These are phyloP conservation scores for Imleria badia DNA, from an alignment of 768 basidiomycete species.

Conservation along the genomic window DNA sequence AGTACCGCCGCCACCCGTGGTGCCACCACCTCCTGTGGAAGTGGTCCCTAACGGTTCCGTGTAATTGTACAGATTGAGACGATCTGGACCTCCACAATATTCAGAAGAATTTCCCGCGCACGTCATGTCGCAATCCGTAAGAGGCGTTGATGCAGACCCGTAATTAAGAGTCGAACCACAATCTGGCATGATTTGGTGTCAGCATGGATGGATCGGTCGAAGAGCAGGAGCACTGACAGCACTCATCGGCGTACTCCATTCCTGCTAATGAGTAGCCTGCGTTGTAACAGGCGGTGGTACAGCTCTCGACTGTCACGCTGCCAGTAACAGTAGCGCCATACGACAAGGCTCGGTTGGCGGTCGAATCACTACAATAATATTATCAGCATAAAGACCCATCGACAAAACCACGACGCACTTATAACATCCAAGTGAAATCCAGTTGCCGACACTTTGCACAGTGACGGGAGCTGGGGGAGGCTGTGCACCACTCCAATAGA, in stretches of 20 bases:
- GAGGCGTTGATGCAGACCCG: conserved; percentile 37
- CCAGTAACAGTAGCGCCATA: conserved; percentile 32
- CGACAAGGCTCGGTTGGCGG: conserved; percentile 34
- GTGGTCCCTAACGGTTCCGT: neutral
- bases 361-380: conserved; percentile 32
- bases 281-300: conserved; percentile 46
- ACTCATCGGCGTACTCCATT: conserved; percentile 46
- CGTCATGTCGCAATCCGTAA: conserved; percentile 51
- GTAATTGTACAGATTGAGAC: conserved; percentile 27
- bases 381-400: neutral
- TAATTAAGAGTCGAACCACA: conserved; percentile 18
- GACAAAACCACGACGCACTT: conserved; percentile 40
- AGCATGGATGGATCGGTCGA: conserved; percentile 35
- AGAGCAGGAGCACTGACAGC: conserved; percentile 38
- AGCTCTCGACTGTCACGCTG: conserved; percentile 49
- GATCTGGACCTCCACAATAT: conserved; percentile 72
- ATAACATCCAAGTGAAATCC: conserved; percentile 75
- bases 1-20: conserved; percentile 1
- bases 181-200: conserved; percentile 40
- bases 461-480: conserved; percentile 58
- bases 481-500: conserved; percentile 60
- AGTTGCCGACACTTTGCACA: conserved; percentile 55
- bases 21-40: neutral
- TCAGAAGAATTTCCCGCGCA: conserved; percentile 39
- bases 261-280: conserved; percentile 43